phyloP scores from a whole-genome alignment of 2,329 filamentous ascomycete species.

The Chaetomiaceae sp. region DNA sequence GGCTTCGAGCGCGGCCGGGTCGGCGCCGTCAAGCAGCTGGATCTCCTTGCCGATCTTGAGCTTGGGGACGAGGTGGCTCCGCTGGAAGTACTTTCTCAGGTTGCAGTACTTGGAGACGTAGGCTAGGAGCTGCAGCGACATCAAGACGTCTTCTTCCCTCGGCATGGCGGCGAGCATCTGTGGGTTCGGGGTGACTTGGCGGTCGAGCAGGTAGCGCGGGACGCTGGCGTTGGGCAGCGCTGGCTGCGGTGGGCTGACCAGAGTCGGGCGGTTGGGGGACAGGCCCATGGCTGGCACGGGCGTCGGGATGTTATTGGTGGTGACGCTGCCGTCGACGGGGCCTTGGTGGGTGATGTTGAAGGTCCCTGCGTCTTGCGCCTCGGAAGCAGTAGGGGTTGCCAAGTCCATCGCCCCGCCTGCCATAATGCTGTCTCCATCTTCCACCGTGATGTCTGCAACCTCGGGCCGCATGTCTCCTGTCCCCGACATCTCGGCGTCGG shows the following conservation, averaged over 20 bases:
- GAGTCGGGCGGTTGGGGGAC: constrained; percentile 66
- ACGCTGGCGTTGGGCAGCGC: constrained; percentile 66
- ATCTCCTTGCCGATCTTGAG: constrained; percentile 87
- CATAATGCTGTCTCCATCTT: constrained; percentile 75
- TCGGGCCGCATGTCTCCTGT: constrained; percentile 74
- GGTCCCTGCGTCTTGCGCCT: constrained; percentile 80
- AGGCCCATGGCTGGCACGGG: constrained; percentile 65
- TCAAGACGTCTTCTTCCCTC: constrained; percentile 92
- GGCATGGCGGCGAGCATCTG: constrained; percentile 87
- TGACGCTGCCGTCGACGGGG: constrained; percentile 78
- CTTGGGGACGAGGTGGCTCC: constrained; percentile 86
- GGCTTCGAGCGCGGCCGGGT: constrained; percentile 31
- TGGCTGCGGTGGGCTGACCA: constrained; percentile 71
- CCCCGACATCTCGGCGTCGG: constrained; percentile 73
- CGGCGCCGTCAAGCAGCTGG: constrained; percentile 70
- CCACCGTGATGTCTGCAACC: constrained; percentile 77
- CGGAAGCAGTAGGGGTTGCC: constrained; percentile 72
- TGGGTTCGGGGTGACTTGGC: constrained; percentile 62
- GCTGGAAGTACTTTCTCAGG: constrained; percentile 89
- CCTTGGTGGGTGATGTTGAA: constrained; percentile 92
- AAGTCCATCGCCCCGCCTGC: constrained; percentile 70
- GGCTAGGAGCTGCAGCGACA: constrained; percentile 93
- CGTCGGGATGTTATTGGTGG: constrained; percentile 65
- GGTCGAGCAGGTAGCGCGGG: constrained; percentile 74
- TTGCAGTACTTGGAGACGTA: constrained; percentile 99